Percentiles rank a stretch among this genome's conserved stretches.
Evolutionary conservation across 345 rosid species (phyloP).

Genomic region (Boechera retrofracta): DNA sequence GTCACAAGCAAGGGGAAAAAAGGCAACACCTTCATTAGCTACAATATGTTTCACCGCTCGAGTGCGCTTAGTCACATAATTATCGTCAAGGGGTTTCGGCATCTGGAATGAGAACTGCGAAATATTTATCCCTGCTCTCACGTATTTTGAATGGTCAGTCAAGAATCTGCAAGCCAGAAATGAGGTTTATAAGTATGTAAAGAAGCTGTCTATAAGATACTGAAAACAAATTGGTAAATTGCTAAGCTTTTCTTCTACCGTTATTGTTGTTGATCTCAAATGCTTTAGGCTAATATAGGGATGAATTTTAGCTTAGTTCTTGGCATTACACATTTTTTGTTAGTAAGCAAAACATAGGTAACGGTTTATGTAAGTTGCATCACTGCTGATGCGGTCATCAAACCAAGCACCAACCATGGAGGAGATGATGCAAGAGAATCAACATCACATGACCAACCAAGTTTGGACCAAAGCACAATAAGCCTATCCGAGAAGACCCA

Average conservation of each 20-base stretch:
- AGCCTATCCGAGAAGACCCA: too few relatives aligned
- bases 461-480: too few relatives aligned
- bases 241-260: conserved; percentile 2
- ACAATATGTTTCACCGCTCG: conserved; percentile 38
- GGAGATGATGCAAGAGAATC: too few relatives aligned
- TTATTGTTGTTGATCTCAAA: conserved; percentile 13
- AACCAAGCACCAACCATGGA: too few relatives aligned
- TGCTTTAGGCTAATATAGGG: not conserved
- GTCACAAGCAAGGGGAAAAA: not conserved
- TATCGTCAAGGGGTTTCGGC: conserved; percentile 68
- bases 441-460: too few relatives aligned
- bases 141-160: conserved; percentile 58
- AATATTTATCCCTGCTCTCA: conserved; percentile 50
- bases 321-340: not conserved
- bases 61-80: conserved; percentile 68
- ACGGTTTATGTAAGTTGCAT: not conserved
- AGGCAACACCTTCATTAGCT: conserved; percentile 50
- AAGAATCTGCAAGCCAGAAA: conserved; percentile 53
- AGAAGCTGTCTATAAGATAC: not conserved
- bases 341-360: conserved; percentile 13
- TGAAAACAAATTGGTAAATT: not conserved
- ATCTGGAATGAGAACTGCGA: conserved; percentile 75
- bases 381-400: not conserved
- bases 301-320: not conserved
- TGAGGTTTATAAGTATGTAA: not conserved